Base-by-base conservation (phyloP, 352 stramenopile genomes). In the Phytophthora pluvialis region DNA sequence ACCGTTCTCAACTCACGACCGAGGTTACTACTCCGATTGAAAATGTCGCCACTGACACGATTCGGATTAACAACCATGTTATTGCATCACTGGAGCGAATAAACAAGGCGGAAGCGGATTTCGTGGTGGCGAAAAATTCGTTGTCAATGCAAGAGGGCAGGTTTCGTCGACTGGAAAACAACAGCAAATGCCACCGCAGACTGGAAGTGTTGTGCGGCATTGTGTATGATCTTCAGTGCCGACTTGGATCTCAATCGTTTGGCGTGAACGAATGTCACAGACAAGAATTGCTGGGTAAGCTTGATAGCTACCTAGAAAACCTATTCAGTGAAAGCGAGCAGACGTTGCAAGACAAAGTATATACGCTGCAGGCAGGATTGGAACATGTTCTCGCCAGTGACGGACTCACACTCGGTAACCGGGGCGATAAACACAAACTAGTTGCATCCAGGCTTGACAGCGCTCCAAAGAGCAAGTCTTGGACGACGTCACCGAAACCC, bases 211-310 rank as follows among this genome's bases (percentile, higher is more conserved):
- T 82, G 26, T 80, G 67, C 13, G 53, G 48, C 16, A 38, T 72
- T 39, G 49, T 70, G 16, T 72, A 75, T 50, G 57, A 75, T 35
- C 50, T 85, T 36, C 76, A 85, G 51, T 79, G 65, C 32, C 58
- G 58, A 33, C 43, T 85, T n/a, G 49, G 64, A 29, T 75, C 72
- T 16, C 32, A 42, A 16, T 60, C 45, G 10, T 77, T 61, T 44
- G 28, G 36, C 0, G 15, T 82, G 43, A 21, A 59, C 2, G 45
- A 71, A 1, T 40, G 50, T 21, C 47, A 28, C 9, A 72, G 72
- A 32, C 57, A 77, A 40, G 49, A 69, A 10, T 49, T 85, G 55
- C 29, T 85, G 5, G 44, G 29, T n/a, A 55, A 63, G 21, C 64
- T 85, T 31, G 73, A 82, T 52, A 59, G 4, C 12, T 76, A 32